These are phyloP conservation scores for Coemansia sp. DNA, from an alignment of 192 early-diverging fungal species.

Conservation along the genomic window DNA sequence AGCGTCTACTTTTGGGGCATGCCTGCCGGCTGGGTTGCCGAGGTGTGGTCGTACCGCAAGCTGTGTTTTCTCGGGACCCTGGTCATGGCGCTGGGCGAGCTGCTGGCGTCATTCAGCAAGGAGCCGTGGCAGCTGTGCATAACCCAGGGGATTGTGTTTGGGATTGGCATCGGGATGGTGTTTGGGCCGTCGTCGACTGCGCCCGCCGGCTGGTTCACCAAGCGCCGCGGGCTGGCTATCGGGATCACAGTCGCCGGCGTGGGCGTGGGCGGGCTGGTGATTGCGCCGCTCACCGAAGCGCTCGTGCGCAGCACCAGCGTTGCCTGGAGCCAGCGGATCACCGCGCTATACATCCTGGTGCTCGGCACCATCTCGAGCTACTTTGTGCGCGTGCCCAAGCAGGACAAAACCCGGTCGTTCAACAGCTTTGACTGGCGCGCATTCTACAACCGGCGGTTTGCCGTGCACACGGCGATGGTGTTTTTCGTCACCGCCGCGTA, in stretches of 20 bases:
- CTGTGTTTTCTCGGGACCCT: conserved; percentile 28
- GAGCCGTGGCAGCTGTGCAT: conserved; percentile 65
- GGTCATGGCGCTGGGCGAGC: conserved; percentile 52
- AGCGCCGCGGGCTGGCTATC: conserved; percentile 57
- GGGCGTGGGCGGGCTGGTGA: conserved; percentile 59
- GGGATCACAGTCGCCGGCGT: conserved; percentile 65
- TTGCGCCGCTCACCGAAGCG: conserved; percentile 55
- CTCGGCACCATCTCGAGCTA: conserved; percentile 30
- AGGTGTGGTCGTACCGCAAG: conserved; percentile 43
- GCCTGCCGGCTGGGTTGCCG: conserved; percentile 42
- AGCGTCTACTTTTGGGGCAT: conserved; percentile 39
- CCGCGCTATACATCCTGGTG: conserved; percentile 50
- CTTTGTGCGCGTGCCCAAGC: conserved; percentile 32
- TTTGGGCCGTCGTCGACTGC: conserved; percentile 58
- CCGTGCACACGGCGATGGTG: conserved; percentile 28
- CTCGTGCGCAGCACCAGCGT: conserved; percentile 36
- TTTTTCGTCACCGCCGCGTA: conserved; percentile 48
- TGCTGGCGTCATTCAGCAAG: conserved; percentile 59
- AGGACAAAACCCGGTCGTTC: conserved; percentile 19
- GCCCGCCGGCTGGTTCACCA: conserved; percentile 63
- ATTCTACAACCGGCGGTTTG: conserved; percentile 32
- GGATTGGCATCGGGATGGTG: conserved; percentile 54
- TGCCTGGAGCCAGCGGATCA: conserved; percentile 50
- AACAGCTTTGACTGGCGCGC: conserved; percentile 34
- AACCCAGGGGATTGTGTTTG: conserved; percentile 62